Conservation (phyloP, 1,139 yeast genomes). For the Kodamaea fungicola region DNA sequence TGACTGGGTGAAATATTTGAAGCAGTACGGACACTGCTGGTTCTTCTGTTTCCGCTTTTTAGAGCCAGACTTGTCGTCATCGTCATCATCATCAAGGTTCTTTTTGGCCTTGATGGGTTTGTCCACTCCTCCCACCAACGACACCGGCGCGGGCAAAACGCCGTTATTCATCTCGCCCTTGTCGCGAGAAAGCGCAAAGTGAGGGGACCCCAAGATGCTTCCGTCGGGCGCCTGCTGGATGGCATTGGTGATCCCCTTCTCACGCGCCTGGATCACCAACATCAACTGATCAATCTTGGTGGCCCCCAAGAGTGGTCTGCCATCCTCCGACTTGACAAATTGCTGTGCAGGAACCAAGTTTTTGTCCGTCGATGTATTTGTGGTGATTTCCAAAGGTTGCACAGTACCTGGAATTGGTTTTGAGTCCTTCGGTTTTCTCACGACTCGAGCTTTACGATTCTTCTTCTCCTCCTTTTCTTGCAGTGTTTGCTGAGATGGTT, state of each 20-base stretch:
- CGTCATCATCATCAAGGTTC: slow-evolving; percentile 20
- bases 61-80: slow-evolving; percentile 16
- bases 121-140: slow-evolving; percentile 80
- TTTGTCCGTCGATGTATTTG: slow-evolving; percentile 9
- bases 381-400: slow-evolving; percentile 5
- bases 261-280: slow-evolving; percentile 86
- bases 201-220: slow-evolving; percentile 35
- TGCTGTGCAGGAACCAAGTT: slow-evolving; percentile 45
- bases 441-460: neutral
- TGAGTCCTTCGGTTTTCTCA: slow-evolving; percentile 6
- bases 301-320: slow-evolving; percentile 72
- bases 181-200: slow-evolving; percentile 14
- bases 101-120: slow-evolving; percentile 44
- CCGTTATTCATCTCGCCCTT: slow-evolving; percentile 23
- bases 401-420: slow-evolving; percentile 6
- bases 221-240: slow-evolving; percentile 67
- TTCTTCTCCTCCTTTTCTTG: slow-evolving; percentile 4
- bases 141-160: slow-evolving; percentile 57
- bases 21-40: slow-evolving; percentile 69
- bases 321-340: slow-evolving; percentile 49
- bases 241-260: slow-evolving; percentile 61
- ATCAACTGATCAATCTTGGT: slow-evolving; percentile 86
- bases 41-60: slow-evolving; percentile 43
- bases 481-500: slow-evolving; percentile 5
- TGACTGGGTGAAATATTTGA: slow-evolving; percentile 66